phyloP scores from a whole-genome alignment of 148 eudicot species.

The Cornus florida region DNA sequence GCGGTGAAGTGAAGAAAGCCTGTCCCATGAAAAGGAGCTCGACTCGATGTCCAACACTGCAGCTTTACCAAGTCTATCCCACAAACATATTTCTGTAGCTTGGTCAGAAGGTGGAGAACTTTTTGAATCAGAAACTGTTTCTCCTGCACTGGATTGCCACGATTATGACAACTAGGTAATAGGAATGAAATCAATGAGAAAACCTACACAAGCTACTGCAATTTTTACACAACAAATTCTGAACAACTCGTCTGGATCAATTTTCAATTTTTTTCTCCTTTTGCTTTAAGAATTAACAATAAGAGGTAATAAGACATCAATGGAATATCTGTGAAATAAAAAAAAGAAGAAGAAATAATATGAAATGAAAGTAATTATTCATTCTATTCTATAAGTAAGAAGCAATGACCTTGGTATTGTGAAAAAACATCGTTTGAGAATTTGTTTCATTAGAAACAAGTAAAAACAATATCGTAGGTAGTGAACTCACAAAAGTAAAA shows the following conservation, averaged over 20 bases:
- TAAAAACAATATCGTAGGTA: not conserved
- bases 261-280: not conserved
- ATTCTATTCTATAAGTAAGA: not conserved
- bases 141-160: constrained; percentile 64
- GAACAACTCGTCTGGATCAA: not conserved
- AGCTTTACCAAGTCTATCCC: constrained; percentile 93
- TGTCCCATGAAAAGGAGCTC: constrained; percentile 84
- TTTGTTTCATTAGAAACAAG: not conserved
- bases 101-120: constrained; percentile 50
- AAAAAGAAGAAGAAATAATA: not conserved
- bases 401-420: not conserved
- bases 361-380: not conserved
- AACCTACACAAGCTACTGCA: not conserved
- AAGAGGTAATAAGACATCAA: not conserved
- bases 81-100: constrained; percentile 64
- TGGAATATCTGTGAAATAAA: not conserved
- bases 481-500: not conserved
- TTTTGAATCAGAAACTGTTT: constrained; percentile 38
- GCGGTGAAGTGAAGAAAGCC: constrained; percentile 94
- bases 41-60: constrained; percentile 85
- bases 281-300: not conserved
- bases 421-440: not conserved
- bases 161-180: constrained; percentile 8
- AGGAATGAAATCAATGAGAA: not conserved
- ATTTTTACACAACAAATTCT: not conserved